These are phyloP conservation scores for Senna tora DNA, from an alignment of 306 rosid species.

Conservation along the genomic window DNA sequence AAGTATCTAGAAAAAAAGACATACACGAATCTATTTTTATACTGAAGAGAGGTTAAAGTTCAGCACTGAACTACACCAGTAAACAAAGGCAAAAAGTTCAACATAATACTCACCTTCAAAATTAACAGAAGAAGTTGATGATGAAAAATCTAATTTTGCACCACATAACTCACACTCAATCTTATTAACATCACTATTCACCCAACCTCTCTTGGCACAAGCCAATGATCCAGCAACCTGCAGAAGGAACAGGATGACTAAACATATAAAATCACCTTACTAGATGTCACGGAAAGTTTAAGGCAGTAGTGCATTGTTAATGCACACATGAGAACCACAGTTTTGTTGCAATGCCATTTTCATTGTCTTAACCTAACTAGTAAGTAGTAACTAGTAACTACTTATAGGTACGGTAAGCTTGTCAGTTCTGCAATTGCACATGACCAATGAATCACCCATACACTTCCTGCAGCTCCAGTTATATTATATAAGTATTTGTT, in stretches of 20 bases:
- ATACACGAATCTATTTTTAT: conserved; percentile 3
- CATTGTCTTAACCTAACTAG: neutral
- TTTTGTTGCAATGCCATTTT: neutral
- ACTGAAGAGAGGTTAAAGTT: neutral
- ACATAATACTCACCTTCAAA: conserved; percentile 45
- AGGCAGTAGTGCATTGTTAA: neutral
- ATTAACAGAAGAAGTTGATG: conserved; percentile 39
- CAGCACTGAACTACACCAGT: conserved; percentile 29
- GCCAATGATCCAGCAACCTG: conserved; percentile 65
- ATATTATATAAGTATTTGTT: neutral
- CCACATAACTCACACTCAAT: conserved; percentile 85
- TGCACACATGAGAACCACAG: neutral
- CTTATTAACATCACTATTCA: conserved; percentile 66
- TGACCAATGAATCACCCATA: neutral
- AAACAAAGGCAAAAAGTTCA: neutral
- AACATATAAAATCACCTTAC: neutral
- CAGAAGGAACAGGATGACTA: conserved; percentile 25
- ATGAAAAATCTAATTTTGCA: conserved; percentile 54
- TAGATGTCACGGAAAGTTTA: neutral
- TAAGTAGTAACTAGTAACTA: no score
- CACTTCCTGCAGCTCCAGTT: neutral
- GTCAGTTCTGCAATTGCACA: neutral
- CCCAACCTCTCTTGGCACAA: conserved; percentile 97
- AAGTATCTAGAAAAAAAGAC: neutral
- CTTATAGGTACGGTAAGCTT: neutral